phyloP scores from a whole-genome alignment of 2,329 filamentous ascomycete species.

The Plenodomus tracheiphilus region DNA sequence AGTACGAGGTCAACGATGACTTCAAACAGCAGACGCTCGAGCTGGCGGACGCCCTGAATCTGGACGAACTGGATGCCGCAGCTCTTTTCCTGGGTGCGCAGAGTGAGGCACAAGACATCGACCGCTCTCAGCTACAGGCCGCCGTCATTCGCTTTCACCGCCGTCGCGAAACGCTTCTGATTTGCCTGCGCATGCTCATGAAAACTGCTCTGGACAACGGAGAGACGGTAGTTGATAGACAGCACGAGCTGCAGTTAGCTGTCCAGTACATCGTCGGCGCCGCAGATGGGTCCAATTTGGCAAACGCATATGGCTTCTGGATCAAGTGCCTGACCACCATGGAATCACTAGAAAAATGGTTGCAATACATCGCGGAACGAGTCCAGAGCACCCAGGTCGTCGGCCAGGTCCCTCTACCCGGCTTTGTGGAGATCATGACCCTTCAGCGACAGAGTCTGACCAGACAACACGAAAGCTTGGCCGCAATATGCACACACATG shows the following conservation, averaged over 20 bases:
- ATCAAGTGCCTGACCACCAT: conserved; percentile 76
- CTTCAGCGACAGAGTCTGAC: conserved; percentile 79
- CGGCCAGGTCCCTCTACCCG: conserved; percentile 64
- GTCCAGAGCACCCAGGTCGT: conserved; percentile 75
- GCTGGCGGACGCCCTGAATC: conserved; percentile 82
- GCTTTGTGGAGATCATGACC: conserved; percentile 76
- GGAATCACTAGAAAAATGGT: conserved; percentile 74
- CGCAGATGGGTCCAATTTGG: conserved; percentile 53
- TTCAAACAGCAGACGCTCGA: conserved; percentile 83
- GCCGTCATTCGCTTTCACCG: conserved; percentile 88
- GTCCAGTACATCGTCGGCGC: conserved; percentile 55
- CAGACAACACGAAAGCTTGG: conserved; percentile 86
- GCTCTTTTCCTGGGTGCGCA: conserved; percentile 74
- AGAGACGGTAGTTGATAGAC: conserved; percentile 26
- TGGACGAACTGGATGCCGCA: conserved; percentile 87
- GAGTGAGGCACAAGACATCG: conserved; percentile 68
- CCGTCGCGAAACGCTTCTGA: conserved; percentile 78
- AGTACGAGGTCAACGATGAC: conserved; percentile 81
- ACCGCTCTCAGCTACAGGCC: conserved; percentile 73
- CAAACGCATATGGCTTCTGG: conserved; percentile 66
- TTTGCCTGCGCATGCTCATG: conserved; percentile 79
- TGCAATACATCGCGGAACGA: conserved; percentile 75
- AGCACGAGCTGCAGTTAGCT: conserved; percentile 29
- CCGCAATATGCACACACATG: conserved; percentile 76
- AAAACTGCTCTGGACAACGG: conserved; percentile 62